A percentile compares a stretch with the other conserved stretches of the same genome.
Evolutionary conservation across 129 eudicot genomes (phyloP).

Genomic region (Saussurea involucrata): DNA sequence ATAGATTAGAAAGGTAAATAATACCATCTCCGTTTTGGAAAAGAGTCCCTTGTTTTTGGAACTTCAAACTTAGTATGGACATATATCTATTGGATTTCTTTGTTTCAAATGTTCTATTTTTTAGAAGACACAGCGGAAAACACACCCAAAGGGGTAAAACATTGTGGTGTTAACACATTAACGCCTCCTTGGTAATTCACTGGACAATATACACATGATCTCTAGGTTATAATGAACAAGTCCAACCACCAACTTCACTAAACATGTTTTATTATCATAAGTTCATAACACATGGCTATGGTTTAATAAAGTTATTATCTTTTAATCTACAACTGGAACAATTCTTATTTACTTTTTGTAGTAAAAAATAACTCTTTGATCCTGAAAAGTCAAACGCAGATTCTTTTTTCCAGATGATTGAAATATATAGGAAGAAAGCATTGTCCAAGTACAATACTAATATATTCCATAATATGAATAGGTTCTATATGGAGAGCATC

Average conservation of each 20-base stretch:
- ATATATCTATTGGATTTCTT: background rate
- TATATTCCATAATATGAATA: background rate
- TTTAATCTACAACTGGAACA: slow-evolving; percentile 2
- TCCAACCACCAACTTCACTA: background rate
- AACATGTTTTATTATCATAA: slow-evolving; percentile 9
- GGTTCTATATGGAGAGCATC: background rate
- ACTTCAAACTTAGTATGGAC: background rate
- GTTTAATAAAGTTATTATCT: background rate
- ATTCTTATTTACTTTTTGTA: background rate
- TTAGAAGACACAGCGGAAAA: background rate
- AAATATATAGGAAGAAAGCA: background rate
- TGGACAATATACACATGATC: background rate
- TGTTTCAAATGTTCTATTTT: background rate
- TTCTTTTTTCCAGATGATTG: background rate
- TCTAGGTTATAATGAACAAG: background rate
- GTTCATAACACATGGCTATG: background rate
- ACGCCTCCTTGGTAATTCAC: background rate
- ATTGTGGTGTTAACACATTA: background rate
- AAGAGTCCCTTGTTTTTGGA: background rate
- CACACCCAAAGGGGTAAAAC: background rate
- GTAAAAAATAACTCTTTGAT: background rate
- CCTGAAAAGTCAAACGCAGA: slow-evolving; percentile 2
- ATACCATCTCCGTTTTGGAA: background rate
- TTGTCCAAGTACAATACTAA: background rate
- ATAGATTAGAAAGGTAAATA: background rate